Evolutionary conservation across 352 stramenopile genomes (phyloP), one percentile per base, ranked within the genome.

Genomic region (Phytophthora idaei): DNA sequence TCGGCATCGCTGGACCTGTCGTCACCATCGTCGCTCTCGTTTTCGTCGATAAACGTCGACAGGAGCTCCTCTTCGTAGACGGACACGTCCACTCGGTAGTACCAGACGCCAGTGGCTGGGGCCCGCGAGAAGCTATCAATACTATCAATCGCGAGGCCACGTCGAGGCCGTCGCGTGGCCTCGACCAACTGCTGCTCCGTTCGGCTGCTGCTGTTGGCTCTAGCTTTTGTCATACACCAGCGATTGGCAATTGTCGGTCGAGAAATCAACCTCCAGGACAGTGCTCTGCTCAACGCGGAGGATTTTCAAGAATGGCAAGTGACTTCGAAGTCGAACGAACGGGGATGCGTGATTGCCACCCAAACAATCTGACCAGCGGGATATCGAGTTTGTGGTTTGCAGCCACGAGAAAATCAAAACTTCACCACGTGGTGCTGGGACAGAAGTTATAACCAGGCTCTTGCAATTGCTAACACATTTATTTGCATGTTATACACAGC

Each of bases 21-120:
- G 10, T 79, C 73, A n/a, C 75, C 67, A 37, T 42, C 67, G 28
- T 60, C 62, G 28, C 31, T 49, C 15, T 56, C 62, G 42, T 56
- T 47, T 15, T 64, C 64, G 10, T 61, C 50, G n/a, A 74, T 54
- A n/a, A 61, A 59, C 31, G 69, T 69, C 28, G 57, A 64, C 9
- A 56, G 27, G 14, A 64, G 31, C 37, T 63, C 54, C 36, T 67
- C 44, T 6, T 64, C 28, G 42, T 75, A 71, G 28, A 69, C 60
- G 25, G 76, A 67, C 27, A 92, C 83, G 66, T 90, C 81, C 25
- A 92, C 76, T 50, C 78, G 83, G 61, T 90, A 92, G 63, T 85
- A 92, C 78, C 80, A 92, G 12, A 92, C 78, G 55, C 83, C 74
- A 1, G 76, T 80, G 49, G 47, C 49, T 36, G 77, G 54, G 9